These are phyloP conservation scores for Trichoderma brevicompactum DNA, from an alignment of 2,329 filamentous ascomycete species.

Conservation along the genomic window DNA sequence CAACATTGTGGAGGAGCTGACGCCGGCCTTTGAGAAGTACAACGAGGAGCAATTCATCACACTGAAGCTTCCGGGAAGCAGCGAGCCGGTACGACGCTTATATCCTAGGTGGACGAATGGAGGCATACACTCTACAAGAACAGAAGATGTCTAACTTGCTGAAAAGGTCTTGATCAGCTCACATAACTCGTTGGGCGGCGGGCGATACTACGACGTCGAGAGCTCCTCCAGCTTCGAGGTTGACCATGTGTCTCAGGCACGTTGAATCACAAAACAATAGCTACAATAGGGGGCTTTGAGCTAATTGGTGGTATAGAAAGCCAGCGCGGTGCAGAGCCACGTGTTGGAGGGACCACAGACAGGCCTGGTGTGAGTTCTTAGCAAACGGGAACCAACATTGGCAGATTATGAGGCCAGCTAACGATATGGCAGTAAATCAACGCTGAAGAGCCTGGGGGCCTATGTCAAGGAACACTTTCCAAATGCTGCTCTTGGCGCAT, in stretches of 20 bases:
- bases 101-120: neutral
- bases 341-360: constrained; percentile 74
- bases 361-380: constrained; percentile 75
- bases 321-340: constrained; percentile 79
- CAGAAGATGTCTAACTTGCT: neutral
- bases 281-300: neutral
- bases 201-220: constrained; percentile 88
- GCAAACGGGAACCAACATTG: neutral
- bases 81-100: constrained; percentile 53
- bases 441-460: constrained; percentile 73
- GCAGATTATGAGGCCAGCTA: constrained; percentile 8
- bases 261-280: constrained; percentile 20
- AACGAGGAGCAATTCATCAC: constrained; percentile 93
- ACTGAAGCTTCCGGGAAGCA: constrained; percentile 86
- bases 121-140: neutral
- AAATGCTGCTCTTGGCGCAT: constrained; percentile 78
- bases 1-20: constrained; percentile 70
- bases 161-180: constrained; percentile 77
- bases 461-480: constrained; percentile 91
- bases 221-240: constrained; percentile 87
- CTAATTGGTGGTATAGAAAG: constrained; percentile 62
- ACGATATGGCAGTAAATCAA: constrained; percentile 64
- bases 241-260: constrained; percentile 78
- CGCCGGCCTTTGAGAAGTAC: constrained; percentile 88
- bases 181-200: constrained; percentile 79